These are phyloP conservation scores for Penicillium daleae DNA, from an alignment of 495 filamentous ascomycete genomes.

Conservation along the genomic window DNA sequence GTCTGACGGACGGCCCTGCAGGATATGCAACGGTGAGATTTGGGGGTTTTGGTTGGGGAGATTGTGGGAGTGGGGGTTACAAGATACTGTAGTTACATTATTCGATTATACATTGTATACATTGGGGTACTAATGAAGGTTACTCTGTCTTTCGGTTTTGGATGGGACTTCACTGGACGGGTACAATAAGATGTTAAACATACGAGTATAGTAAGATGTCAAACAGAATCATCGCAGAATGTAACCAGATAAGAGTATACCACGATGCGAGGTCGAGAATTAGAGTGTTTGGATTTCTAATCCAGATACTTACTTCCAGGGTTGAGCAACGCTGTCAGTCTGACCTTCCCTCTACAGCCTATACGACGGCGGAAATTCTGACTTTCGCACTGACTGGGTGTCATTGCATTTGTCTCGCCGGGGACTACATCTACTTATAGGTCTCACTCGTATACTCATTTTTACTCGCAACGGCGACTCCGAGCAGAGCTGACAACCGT, in stretches of 20 bases:
- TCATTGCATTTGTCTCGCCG: background rate
- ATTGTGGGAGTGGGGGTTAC: background rate
- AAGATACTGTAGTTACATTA: background rate
- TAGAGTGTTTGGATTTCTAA: background rate
- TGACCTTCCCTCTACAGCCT: too few species aligned
- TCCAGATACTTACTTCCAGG: too few species aligned
- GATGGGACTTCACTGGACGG: too few species aligned
- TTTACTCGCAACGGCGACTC: background rate
- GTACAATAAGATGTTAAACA: background rate
- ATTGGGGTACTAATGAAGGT: too few species aligned
- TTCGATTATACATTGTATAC: too few species aligned
- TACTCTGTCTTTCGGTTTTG: too few species aligned
- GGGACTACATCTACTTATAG: background rate
- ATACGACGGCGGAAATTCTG: background rate
- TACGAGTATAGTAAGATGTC: too few species aligned
- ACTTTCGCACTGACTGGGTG: conserved; percentile 1
- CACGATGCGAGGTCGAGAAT: background rate
- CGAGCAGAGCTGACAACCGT: too few species aligned
- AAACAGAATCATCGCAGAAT: conserved; percentile 2
- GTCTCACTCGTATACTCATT: background rate
- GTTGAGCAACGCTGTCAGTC: background rate
- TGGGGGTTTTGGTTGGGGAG: background rate
- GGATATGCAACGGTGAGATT: conserved; percentile 24
- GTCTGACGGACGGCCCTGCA: conserved; percentile 20
- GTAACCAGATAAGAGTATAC: background rate